Percentiles rank a stretch among this genome's conserved stretches.
phyloP scores from a whole-genome alignment of 148 eudicot genomes.

The Rhododendron griersonianum region DNA sequence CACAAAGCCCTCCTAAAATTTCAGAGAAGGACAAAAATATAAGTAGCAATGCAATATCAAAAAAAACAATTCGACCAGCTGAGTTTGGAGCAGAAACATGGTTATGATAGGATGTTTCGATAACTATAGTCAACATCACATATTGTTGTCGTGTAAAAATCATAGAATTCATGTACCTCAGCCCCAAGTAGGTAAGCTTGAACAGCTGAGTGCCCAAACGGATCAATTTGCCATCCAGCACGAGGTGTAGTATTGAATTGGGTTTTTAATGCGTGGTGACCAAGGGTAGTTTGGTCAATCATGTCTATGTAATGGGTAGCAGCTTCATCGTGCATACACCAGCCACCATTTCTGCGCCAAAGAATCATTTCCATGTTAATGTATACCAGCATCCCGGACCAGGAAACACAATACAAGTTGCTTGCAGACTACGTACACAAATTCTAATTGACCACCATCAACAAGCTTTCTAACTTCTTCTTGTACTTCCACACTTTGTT shows the following conservation, averaged over 20 bases:
- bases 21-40: neutral
- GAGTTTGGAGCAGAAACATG: conserved; percentile 4
- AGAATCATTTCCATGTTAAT: conserved; percentile 5
- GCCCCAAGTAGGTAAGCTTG: conserved; percentile 84
- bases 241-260: conserved; percentile 77
- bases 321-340: conserved; percentile 98
- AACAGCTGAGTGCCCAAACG: conserved; percentile 95
- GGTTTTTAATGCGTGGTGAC: conserved; percentile 51
- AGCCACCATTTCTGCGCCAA: conserved; percentile 76
- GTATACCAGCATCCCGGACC: neutral
- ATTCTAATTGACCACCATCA: conserved; percentile 68
- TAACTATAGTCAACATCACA: neutral
- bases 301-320: conserved; percentile 74
- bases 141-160: neutral
- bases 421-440: conserved; percentile 38
- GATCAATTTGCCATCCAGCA: conserved; percentile 97
- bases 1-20: neutral
- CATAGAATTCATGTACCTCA: conserved; percentile 40
- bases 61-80: neutral
- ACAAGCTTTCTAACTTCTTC: conserved; percentile 59
- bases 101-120: neutral
- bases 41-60: neutral
- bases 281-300: conserved; percentile 92
- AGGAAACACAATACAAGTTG: conserved; percentile 2
- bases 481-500: conserved; percentile 47